phyloP scores from a whole-genome alignment of 148 eudicot genomes.

The Oxyria digyna region DNA sequence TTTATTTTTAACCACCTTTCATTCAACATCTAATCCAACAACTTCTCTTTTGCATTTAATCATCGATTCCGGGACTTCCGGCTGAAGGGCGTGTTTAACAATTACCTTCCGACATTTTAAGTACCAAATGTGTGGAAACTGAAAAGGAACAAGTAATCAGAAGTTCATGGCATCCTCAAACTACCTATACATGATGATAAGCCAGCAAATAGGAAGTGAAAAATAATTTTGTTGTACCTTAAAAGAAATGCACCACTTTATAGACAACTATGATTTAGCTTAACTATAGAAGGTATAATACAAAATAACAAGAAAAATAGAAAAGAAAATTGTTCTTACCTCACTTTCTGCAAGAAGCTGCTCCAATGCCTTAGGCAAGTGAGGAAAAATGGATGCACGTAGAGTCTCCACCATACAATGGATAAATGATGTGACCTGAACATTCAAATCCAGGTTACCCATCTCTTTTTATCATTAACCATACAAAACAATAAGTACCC shows the following conservation, averaged over 20 bases:
- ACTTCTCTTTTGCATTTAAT: not conserved
- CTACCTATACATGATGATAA: no score
- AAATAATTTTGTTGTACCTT: not conserved
- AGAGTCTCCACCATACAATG: slow-evolving; percentile 94
- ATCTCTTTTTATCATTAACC: not conserved
- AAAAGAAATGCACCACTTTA: no score
- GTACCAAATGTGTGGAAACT: no score
- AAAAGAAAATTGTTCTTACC: slow-evolving; percentile 33
- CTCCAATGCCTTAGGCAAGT: slow-evolving; percentile 79
- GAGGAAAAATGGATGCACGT: slow-evolving; percentile 80
- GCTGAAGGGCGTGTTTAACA: not conserved
- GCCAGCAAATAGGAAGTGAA: not conserved
- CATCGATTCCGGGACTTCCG: not conserved
- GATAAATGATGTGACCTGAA: slow-evolving; percentile 79
- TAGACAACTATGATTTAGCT: no score
- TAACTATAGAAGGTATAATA: not conserved
- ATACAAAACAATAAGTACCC: slow-evolving; percentile 10
- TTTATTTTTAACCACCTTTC: no score
- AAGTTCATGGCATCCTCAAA: no score
- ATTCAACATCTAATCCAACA: not conserved
- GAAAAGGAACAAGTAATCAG: no score
- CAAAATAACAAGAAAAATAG: not conserved
- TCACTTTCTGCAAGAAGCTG: slow-evolving; percentile 80
- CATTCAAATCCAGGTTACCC: slow-evolving; percentile 11
- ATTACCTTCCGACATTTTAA: not conserved